phyloP scores from a whole-genome alignment of 495 filamentous ascomycete genomes.

The Thermothielavioides terrestris region DNA sequence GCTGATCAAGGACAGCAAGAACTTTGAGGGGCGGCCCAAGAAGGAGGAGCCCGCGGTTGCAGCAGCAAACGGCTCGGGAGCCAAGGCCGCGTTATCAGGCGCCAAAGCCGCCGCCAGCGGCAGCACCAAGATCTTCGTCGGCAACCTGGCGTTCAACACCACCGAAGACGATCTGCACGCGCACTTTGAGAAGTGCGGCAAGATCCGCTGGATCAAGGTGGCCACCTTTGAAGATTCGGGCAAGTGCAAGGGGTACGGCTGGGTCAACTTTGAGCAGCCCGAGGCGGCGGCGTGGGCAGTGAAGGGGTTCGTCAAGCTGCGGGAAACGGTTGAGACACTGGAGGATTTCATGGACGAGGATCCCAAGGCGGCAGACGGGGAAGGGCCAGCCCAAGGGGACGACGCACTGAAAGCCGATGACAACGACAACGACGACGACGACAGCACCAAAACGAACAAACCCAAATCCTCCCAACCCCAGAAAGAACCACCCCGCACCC shows the following conservation, averaged over 20 bases:
- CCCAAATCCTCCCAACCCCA: constrained; percentile 13
- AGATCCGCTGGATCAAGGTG: constrained; percentile 67
- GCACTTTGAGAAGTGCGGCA: constrained; percentile 77
- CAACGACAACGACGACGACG: not conserved
- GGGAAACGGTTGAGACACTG: constrained; percentile 45
- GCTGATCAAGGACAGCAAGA: constrained; percentile 84
- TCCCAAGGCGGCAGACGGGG: constrained; percentile 22
- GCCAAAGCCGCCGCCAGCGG: constrained; percentile 26
- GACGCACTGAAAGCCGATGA: constrained; percentile 31
- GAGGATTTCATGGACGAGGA: constrained; percentile 51
- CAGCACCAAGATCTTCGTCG: constrained; percentile 77
- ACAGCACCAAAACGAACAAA: constrained; percentile 4
- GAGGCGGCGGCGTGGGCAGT: constrained; percentile 70
- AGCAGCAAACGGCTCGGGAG: constrained; percentile 16
- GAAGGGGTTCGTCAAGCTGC: constrained; percentile 63
- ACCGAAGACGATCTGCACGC: constrained; percentile 70
- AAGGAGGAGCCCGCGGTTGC: constrained; percentile 30
- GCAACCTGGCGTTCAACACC: constrained; percentile 78
- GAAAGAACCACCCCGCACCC: constrained; percentile 38
- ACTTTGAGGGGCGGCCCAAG: constrained; percentile 66
- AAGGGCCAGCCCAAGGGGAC: constrained; percentile 39
- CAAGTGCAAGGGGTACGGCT: constrained; percentile 96
- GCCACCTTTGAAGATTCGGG: constrained; percentile 95
- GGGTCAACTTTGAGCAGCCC: constrained; percentile 79
- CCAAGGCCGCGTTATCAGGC: constrained; percentile 16